phyloP scores from a whole-genome alignment of 1,284 basidiomycete genomes.

The Cutaneotrichosporon mucoides region DNA sequence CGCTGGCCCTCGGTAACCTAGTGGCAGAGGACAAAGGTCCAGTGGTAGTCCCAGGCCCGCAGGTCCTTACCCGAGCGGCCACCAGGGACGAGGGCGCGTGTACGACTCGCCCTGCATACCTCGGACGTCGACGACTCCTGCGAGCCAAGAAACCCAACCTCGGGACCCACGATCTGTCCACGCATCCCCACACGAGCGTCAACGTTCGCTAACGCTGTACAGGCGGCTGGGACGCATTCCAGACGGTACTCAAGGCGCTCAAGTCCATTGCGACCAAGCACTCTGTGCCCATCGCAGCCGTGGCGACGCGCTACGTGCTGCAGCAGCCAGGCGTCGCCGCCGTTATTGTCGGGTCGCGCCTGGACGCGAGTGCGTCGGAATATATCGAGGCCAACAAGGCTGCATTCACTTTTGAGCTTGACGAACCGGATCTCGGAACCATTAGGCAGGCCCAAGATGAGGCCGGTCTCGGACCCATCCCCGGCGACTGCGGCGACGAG shows the following conservation, averaged over 20 bases:
- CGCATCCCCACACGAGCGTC: no score
- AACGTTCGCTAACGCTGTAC: neutral
- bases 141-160: no score
- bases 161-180: no score
- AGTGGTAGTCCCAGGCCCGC: no score
- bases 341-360: slow-evolving; percentile 18
- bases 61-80: no score
- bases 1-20: no score
- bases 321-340: slow-evolving; percentile 14
- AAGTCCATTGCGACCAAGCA: slow-evolving; percentile 13
- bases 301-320: slow-evolving; percentile 19
- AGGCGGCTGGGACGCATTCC: slow-evolving; percentile 23
- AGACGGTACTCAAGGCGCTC: slow-evolving; percentile 13
- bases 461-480: neutral
- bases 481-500: slow-evolving; percentile 14
- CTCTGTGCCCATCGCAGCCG: slow-evolving; percentile 12
- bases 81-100: no score
- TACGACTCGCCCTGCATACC: no score
- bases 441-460: slow-evolving; percentile 2
- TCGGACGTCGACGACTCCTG: no score
- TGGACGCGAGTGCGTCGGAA: neutral
- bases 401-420: slow-evolving; percentile 1
- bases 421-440: slow-evolving; percentile 1
- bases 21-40: no score
- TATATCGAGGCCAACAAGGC: neutral